A percentile compares a stretch with the other conserved stretches of the same genome.
These are phyloP conservation scores for Lipomyces kockii DNA, from an alignment of 805 yeast species.

Conservation along the genomic window DNA sequence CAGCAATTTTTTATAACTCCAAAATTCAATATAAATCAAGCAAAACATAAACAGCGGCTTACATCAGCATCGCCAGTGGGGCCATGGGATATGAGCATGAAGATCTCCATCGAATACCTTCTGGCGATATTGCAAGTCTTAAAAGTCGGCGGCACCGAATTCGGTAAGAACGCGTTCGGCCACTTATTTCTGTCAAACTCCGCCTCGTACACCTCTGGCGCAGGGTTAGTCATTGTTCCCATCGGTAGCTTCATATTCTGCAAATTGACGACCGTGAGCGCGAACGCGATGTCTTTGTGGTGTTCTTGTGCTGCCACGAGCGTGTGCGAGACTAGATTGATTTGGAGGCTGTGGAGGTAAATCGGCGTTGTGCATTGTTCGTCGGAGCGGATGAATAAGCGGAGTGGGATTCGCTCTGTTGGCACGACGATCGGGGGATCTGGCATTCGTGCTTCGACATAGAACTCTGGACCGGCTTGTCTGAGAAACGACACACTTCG, in stretches of 20 bases:
- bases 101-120: conserved; percentile 48
- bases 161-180: conserved; percentile 45
- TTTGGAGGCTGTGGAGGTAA: conserved; percentile 50
- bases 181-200: conserved; percentile 15
- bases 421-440: conserved; percentile 57
- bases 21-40: background rate
- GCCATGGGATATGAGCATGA: conserved; percentile 43
- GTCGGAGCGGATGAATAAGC: conserved; percentile 25
- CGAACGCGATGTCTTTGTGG: conserved; percentile 26
- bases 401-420: conserved; percentile 43
- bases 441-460: conserved; percentile 56
- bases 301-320: conserved; percentile 41
- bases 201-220: conserved; percentile 21
- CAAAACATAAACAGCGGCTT: conserved; percentile 25
- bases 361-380: conserved; percentile 47
- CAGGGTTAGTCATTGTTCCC: conserved; percentile 1
- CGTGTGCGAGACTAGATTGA: conserved; percentile 45
- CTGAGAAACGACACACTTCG: conserved; percentile 11
- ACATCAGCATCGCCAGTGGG: conserved; percentile 47
- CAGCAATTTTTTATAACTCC: background rate
- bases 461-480: conserved; percentile 38
- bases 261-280: conserved; percentile 38
- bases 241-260: conserved; percentile 31
- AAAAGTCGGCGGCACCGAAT: conserved; percentile 58
- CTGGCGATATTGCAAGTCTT: conserved; percentile 60